These are phyloP conservation scores for Colletotrichum orchidophilum DNA, from an alignment of 2,329 filamentous ascomycete species.

Conservation along the genomic window DNA sequence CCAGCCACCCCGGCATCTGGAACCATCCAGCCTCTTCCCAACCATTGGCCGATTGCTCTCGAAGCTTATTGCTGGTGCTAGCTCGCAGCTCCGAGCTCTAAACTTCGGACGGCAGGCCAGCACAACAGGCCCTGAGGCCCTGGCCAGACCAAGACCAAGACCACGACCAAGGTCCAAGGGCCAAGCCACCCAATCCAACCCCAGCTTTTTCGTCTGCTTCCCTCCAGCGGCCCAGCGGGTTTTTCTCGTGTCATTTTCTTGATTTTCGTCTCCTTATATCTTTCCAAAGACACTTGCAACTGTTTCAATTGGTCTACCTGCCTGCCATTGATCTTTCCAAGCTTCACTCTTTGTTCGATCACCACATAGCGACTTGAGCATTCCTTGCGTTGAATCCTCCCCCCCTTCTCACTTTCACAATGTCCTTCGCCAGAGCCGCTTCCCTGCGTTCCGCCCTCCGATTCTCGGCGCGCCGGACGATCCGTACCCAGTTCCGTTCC, in stretches of 20 bases:
- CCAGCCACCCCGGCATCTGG: slow-evolving; percentile 23
- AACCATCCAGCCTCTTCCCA: slow-evolving; percentile 13
- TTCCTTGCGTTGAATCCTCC: background rate
- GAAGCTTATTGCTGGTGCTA: slow-evolving; percentile 23
- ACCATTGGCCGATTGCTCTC: slow-evolving; percentile 16
- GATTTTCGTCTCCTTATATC: background rate
- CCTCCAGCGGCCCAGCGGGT: background rate
- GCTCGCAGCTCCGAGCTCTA: slow-evolving; percentile 33
- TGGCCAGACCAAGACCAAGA: background rate
- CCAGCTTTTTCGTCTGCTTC: slow-evolving; percentile 5
- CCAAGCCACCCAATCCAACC: background rate
- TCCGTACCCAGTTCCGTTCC: slow-evolving; percentile 26
- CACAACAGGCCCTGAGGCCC: too few species aligned
- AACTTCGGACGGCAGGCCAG: slow-evolving; percentile 32
- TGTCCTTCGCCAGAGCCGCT: slow-evolving; percentile 28
- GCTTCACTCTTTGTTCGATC: background rate
- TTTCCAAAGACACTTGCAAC: slow-evolving; percentile 1
- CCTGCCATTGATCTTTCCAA: background rate
- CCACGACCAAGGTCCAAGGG: too few species aligned
- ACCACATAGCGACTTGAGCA: background rate
- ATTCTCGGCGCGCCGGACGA: slow-evolving; percentile 28
- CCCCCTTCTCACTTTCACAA: background rate
- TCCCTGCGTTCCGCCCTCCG: slow-evolving; percentile 30
- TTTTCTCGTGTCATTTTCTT: background rate
- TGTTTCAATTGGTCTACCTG: slow-evolving; percentile 8